A percentile compares a stretch with the other conserved stretches of the same genome.
Conservation (phyloP, 495 filamentous ascomycete species). For the Podospora comata region DNA sequence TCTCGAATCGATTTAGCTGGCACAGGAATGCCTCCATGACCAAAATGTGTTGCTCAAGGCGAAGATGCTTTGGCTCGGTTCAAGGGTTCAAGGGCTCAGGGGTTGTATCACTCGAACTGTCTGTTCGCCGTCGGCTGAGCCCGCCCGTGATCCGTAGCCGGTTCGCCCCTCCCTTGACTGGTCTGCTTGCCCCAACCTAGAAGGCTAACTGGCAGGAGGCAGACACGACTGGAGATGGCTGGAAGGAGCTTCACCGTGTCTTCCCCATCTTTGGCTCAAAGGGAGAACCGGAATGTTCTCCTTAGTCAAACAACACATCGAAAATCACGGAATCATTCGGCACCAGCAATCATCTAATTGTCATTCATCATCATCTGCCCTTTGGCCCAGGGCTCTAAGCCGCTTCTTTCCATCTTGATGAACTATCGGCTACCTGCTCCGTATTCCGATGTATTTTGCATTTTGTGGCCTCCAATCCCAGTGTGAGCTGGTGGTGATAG, state of each 20-base stretch:
- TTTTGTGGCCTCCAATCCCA: background rate
- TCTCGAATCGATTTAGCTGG: background rate
- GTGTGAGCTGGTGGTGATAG: background rate
- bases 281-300: background rate
- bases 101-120: background rate
- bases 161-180: background rate
- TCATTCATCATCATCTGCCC: background rate
- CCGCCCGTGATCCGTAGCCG: background rate
- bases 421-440: background rate
- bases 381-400: background rate
- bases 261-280: background rate
- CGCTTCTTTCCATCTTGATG: background rate
- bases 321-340: background rate
- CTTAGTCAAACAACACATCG: background rate
- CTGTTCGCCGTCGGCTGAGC: background rate
- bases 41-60: background rate
- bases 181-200: background rate
- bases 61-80: background rate
- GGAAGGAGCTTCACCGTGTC: background rate
- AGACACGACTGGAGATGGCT: background rate
- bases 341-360: background rate
- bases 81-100: background rate
- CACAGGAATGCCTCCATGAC: background rate
- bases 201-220: background rate
- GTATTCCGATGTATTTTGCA: background rate